phyloP scores from a whole-genome alignment of 2,329 filamentous ascomycete species.

The Stagonosporopsis tanaceti region DNA sequence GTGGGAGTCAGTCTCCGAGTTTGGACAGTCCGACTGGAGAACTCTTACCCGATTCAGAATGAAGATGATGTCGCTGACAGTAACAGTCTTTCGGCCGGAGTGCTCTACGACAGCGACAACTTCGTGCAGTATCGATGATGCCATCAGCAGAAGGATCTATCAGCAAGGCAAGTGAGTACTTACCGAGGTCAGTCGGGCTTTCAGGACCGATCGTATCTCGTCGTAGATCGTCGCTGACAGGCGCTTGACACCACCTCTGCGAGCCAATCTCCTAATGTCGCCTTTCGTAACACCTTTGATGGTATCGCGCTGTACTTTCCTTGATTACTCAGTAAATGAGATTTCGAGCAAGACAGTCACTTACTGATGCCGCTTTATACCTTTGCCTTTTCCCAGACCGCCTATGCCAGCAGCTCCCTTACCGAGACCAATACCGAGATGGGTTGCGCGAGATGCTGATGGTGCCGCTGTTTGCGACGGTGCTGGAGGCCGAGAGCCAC shows the following conservation, averaged over 20 bases:
- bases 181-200: conserved; percentile 53
- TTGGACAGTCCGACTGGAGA: neutral
- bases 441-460: conserved; percentile 18
- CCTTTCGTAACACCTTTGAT: conserved; percentile 46
- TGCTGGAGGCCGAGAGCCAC: conserved; percentile 1
- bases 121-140: conserved; percentile 33
- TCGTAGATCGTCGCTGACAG: conserved; percentile 72
- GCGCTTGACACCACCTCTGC: conserved; percentile 78
- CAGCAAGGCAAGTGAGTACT: conserved; percentile 10
- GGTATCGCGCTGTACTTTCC: conserved; percentile 44
- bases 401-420: conserved; percentile 28
- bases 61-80: conserved; percentile 43
- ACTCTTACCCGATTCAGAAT: conserved; percentile 40
- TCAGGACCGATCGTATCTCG: conserved; percentile 64
- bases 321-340: conserved; percentile 22
- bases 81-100: conserved; percentile 40
- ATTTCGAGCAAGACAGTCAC: neutral
- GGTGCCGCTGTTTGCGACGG: neutral
- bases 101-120: conserved; percentile 37
- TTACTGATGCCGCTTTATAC: conserved; percentile 39
- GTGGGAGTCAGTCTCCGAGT: neutral
- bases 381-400: conserved; percentile 30
- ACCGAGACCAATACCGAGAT: conserved; percentile 32
- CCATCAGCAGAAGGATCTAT: neutral
- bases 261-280: conserved; percentile 68